A percentile compares a stretch with the other conserved stretches of the same genome.
These are phyloP conservation scores for Castanea crenata DNA, from an alignment of 306 rosid species.

Conservation along the genomic window DNA sequence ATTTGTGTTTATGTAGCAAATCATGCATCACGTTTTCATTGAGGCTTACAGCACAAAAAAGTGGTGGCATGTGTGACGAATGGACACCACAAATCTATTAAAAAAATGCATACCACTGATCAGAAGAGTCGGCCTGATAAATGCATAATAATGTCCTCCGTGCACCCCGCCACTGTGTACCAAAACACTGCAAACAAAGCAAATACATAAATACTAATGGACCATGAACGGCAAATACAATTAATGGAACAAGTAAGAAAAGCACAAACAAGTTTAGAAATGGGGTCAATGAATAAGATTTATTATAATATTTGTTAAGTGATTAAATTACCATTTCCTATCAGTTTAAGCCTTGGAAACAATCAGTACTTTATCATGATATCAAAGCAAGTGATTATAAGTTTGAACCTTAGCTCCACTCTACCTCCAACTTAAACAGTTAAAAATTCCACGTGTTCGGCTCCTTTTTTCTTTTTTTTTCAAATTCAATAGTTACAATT, in stretches of 20 bases:
- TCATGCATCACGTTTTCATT: slow-evolving; percentile 9
- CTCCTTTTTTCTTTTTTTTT: no score
- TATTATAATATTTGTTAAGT: not conserved
- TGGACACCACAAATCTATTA: slow-evolving; percentile 12
- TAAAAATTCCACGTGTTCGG: no score
- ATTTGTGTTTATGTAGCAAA: slow-evolving; percentile 2
- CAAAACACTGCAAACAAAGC: slow-evolving; percentile 67
- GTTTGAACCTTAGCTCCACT: no score
- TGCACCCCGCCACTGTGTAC: slow-evolving; percentile 99
- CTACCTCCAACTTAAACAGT: no score
- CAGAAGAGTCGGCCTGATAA: slow-evolving; percentile 96
- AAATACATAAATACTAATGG: slow-evolving; percentile 21
- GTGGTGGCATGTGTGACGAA: not conserved
- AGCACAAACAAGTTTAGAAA: not conserved
- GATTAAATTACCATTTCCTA: no score
- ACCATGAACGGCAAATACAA: not conserved
- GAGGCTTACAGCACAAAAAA: slow-evolving; percentile 10
- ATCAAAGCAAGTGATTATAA: no score
- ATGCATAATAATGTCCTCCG: slow-evolving; percentile 98
- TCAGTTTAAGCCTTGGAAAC: no score
- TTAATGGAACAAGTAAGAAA: not conserved
- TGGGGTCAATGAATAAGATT: not conserved
- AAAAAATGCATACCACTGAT: slow-evolving; percentile 67
- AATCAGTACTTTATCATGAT: no score
- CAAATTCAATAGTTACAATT: no score